Percentiles rank a stretch among this genome's conserved stretches.
phyloP scores from a whole-genome alignment of 805 yeast species.

The Wickerhamiella australiensis region DNA sequence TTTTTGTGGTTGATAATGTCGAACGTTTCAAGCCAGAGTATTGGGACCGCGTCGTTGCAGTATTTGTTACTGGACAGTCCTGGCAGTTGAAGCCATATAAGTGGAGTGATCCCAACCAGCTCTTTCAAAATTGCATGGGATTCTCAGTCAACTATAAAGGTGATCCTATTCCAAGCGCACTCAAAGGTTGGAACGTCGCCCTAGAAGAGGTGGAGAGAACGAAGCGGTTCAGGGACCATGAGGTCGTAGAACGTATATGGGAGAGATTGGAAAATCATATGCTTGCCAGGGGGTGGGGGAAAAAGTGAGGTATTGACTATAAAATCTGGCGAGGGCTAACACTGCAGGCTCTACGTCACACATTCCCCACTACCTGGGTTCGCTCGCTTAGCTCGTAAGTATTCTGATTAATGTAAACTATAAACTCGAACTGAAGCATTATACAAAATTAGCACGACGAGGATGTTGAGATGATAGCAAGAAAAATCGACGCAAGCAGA shows the following conservation, averaged over 20 bases:
- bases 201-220: constrained; percentile 66
- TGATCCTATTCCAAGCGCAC: constrained; percentile 63
- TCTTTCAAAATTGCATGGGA: constrained; percentile 79
- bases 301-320: too few relatives aligned
- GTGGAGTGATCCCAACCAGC: constrained; percentile 62
- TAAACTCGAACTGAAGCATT: too few relatives aligned
- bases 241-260: constrained; percentile 80
- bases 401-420: too few relatives aligned
- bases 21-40: constrained; percentile 88
- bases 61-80: constrained; percentile 90
- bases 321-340: too few relatives aligned
- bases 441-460: too few relatives aligned
- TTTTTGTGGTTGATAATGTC: constrained; percentile 77
- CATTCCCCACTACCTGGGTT: too few relatives aligned
- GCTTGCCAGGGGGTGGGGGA: constrained; percentile 49
- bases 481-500: too few relatives aligned
- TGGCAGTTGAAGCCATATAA: constrained; percentile 93
- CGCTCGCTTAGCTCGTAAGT: too few relatives aligned
- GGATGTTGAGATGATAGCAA: too few relatives aligned
- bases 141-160: constrained; percentile 64
- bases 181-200: constrained; percentile 82
- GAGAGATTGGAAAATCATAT: constrained; percentile 63
- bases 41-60: constrained; percentile 95
- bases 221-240: constrained; percentile 77
- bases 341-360: too few relatives aligned